Evolutionary conservation across 2,329 filamentous ascomycete species (phyloP).

Genomic region (Diaporthe sp.): DNA sequence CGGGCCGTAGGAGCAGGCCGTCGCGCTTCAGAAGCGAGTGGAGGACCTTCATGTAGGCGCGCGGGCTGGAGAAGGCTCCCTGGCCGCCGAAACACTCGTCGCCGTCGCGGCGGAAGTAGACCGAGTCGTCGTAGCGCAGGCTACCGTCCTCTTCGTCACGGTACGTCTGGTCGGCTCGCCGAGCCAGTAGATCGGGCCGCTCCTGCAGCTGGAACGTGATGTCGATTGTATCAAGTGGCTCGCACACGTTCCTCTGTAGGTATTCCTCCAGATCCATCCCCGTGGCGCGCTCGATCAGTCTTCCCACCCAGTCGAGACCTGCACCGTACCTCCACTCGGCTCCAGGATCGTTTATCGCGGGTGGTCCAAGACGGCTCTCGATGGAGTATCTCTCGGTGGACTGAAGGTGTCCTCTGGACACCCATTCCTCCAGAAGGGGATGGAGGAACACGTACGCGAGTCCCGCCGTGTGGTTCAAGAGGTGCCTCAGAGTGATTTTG

Average conservation of each 20-base stretch:
- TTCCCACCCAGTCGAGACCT: constrained; percentile 49
- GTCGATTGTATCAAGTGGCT: neutral
- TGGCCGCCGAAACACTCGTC: neutral
- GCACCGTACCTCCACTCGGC: constrained; percentile 49
- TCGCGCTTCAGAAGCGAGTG: constrained; percentile 16
- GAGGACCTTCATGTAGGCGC: neutral
- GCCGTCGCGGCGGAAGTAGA: neutral
- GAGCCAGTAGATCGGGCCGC: neutral
- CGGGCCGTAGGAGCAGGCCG: neutral
- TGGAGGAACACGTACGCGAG: constrained; percentile 56
- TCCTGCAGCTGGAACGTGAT: neutral
- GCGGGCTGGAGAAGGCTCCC: neutral
- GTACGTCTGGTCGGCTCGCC: neutral
- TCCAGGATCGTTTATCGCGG: constrained; percentile 50
- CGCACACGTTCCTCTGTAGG: constrained; percentile 2
- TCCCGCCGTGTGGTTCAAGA: constrained; percentile 64
- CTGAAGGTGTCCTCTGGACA: constrained; percentile 33
- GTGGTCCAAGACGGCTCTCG: constrained; percentile 44
- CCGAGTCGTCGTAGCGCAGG: neutral
- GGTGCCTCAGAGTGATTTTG: constrained; percentile 58
- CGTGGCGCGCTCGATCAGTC: constrained; percentile 45
- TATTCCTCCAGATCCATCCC: constrained; percentile 35
- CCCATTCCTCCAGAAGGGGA: constrained; percentile 35
- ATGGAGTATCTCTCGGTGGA: constrained; percentile 35
- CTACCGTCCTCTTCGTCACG: neutral